A percentile compares a stretch with the other conserved stretches of the same genome.
Evolutionary conservation across 352 stramenopile genomes (phyloP).

Genomic region (Phytophthora fragariaefolia): DNA sequence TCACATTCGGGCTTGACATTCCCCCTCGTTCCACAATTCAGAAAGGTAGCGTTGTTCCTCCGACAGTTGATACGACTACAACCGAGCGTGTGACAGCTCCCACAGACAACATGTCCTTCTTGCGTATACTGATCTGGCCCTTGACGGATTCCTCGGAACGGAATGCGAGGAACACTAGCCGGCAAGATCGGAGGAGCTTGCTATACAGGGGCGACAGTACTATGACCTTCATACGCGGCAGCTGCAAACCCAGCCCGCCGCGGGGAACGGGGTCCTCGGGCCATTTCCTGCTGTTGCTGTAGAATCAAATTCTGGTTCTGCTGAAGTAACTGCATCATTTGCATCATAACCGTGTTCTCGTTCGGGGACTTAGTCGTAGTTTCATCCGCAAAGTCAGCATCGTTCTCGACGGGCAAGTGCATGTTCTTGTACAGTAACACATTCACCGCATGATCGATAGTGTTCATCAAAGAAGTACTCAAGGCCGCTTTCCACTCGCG

Average conservation of each 20-base stretch:
- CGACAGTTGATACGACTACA: background rate
- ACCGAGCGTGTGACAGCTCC: background rate
- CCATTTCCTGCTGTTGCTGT: background rate
- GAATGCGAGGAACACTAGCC: background rate
- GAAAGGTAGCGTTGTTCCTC: background rate
- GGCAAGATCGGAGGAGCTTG: background rate
- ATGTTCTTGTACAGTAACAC: background rate
- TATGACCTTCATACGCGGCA: background rate
- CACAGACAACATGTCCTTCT: background rate
- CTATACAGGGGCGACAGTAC: no score
- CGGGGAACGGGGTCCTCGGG: background rate
- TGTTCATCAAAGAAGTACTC: background rate
- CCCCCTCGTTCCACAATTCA: background rate
- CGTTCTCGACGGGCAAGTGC: background rate
- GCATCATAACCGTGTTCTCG: background rate
- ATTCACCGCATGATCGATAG: background rate
- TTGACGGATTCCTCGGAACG: background rate
- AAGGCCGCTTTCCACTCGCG: background rate
- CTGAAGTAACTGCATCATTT: background rate
- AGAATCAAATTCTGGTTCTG: background rate
- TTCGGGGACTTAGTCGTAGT: background rate
- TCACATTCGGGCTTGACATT: background rate
- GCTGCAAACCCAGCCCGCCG: background rate
- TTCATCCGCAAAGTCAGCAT: background rate
- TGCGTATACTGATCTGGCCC: background rate